phyloP scores from a whole-genome alignment of 2,329 filamentous ascomycete genomes.

The Helicocarpus griseus region DNA sequence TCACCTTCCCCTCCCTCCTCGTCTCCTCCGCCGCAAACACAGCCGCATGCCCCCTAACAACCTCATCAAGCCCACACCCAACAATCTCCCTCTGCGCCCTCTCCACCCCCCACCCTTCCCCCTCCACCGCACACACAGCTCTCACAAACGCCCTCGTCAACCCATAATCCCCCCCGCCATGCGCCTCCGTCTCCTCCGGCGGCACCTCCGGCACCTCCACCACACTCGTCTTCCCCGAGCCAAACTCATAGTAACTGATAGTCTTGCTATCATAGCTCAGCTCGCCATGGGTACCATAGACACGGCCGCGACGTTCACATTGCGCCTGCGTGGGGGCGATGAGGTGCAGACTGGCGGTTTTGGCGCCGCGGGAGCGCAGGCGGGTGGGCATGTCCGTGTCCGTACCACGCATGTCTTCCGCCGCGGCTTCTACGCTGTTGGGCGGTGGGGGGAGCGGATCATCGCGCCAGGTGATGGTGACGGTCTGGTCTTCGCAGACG shows the following conservation, averaged over 20 bases:
- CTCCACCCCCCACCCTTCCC: constrained; percentile 53
- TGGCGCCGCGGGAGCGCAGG: constrained; percentile 48
- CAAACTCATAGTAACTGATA: constrained; percentile 67
- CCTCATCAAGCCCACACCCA: constrained; percentile 77
- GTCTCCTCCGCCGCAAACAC: constrained; percentile 94
- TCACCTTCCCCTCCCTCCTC: constrained; percentile 55
- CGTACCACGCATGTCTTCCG: no score
- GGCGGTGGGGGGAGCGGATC: constrained; percentile 37
- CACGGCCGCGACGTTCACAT: constrained; percentile 72
- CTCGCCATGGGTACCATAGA: constrained; percentile 82
- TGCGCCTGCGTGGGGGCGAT: constrained; percentile 79
- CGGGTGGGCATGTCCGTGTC: constrained; percentile 15
- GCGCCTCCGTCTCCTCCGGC: constrained; percentile 44
- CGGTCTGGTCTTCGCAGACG: constrained; percentile 85
- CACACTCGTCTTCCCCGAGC: constrained; percentile 42
- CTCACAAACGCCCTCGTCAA: constrained; percentile 72
- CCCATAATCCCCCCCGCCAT: constrained; percentile 72
- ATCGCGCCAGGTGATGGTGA: constrained; percentile 81
- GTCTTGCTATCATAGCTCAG: constrained; percentile 70
- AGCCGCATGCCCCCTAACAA: constrained; percentile 79
- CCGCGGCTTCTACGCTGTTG: background rate
- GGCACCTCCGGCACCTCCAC: constrained; percentile 53
- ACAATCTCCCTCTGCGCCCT: constrained; percentile 66
- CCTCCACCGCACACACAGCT: constrained; percentile 72
- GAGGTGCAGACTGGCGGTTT: constrained; percentile 90